Conservation (phyloP, 306 rosid genomes). For the Cucumis melo region DNA sequence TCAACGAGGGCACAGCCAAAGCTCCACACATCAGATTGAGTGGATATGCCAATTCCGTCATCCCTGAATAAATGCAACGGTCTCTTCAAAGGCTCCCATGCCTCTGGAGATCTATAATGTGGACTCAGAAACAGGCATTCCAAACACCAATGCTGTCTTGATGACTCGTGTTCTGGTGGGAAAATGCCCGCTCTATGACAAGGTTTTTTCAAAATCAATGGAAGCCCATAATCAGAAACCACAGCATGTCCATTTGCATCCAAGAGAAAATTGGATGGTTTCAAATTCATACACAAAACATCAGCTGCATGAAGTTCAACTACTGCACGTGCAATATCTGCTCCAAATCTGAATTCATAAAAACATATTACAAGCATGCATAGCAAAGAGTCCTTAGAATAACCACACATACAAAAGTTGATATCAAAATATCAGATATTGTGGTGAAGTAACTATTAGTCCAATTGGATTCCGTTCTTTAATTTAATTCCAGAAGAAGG, state of each 20-base stretch:
- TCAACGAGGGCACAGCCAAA: conserved; percentile 98
- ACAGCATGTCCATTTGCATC: conserved; percentile 79
- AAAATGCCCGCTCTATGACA: conserved; percentile 67
- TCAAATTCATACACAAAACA: conserved; percentile 89
- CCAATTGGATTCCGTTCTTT: neutral
- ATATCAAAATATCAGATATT: neutral
- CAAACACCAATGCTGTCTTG: conserved; percentile 87
- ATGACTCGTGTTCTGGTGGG: conserved; percentile 58
- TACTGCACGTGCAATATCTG: conserved; percentile 95
- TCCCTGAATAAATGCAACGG: conserved; percentile 83
- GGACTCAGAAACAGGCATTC: conserved; percentile 97
- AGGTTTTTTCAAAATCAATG: conserved; percentile 85
- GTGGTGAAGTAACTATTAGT: neutral
- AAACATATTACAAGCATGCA: conserved; percentile 5
- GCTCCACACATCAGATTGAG: conserved; percentile 99
- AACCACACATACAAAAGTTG: neutral
- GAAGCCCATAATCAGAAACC: conserved; percentile 96
- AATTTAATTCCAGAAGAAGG: neutral
- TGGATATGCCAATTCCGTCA: conserved; percentile 88
- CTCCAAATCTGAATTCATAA: conserved; percentile 63
- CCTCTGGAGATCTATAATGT: conserved; percentile 96
- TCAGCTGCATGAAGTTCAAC: conserved; percentile 99
- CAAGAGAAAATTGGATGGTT: conserved; percentile 97
- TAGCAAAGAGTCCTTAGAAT: neutral
- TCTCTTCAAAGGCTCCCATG: conserved; percentile 97